Evolutionary conservation across 2,329 filamentous ascomycete species (phyloP), one percentile per base, ranked within the genome.

Genomic region (Polytolypa hystricis): DNA sequence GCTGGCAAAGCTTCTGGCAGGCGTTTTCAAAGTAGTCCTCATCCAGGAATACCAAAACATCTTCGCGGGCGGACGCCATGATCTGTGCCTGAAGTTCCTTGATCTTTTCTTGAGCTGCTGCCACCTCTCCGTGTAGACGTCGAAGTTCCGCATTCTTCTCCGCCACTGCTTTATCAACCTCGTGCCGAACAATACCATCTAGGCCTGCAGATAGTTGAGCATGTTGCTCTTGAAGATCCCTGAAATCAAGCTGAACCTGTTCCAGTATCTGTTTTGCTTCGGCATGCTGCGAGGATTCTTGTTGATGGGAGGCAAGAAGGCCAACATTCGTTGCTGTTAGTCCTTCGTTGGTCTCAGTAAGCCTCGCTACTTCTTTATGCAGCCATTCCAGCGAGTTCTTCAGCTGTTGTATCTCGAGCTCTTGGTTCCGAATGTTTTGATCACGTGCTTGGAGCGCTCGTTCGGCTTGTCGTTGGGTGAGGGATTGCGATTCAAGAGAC

Each of bases 21-120:
- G 87, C 83, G 51, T 77, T 77, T 53, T 95, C 86, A 55, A 98
- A 96, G 67, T 95, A 87, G 62, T 95, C 87, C 58, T 95, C 87
- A 54, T 95, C 86, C 47, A 76, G 77, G 43, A 86, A 70, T 33
- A 73, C 74, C 44, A 96, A 77, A 63, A 93, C 89, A 47, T 83
- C 75, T 50, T 84, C 80, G 42, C 70, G 69, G 36, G 69, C 68
- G 21, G 71, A 66, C 2, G 66, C 63, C 17, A 76, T 60, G 26
- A 79, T 74, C 50, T 78, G 69, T 43, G 69, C 65, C 48, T 79
- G 74, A 32, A 79, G 57, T 14, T 66, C 63, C 46, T 73, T 67
- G 46, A 79, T 71, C 49, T 77, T 70, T 47, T 76, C 70, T 35
- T 66, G 67, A 10, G 86, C 82, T 19, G 70, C 73, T 42, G 84